These are phyloP conservation scores for Pleomassaria siparia DNA, from an alignment of 2,329 filamentous ascomycete species.

Conservation along the genomic window DNA sequence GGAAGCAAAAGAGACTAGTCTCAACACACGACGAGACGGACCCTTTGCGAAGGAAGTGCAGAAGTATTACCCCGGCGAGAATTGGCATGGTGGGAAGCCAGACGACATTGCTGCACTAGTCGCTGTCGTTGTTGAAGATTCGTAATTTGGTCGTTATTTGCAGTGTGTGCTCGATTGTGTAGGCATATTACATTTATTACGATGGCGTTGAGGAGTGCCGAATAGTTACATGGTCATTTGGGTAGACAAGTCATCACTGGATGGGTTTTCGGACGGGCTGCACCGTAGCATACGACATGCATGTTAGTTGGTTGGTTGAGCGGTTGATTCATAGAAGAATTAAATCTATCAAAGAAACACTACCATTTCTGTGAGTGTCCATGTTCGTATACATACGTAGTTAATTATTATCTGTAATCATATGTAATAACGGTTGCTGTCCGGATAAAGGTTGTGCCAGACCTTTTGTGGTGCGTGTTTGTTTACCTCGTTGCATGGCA, in stretches of 20 bases:
- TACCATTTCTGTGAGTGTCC: too few relatives aligned
- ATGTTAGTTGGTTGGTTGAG: too few relatives aligned
- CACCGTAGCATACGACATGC: too few relatives aligned
- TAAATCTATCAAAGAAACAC: too few relatives aligned
- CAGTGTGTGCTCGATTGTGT: too few relatives aligned
- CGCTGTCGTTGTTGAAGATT: slow-evolving; percentile 46
- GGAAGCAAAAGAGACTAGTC: slow-evolving; percentile 81
- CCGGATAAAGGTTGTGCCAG: too few relatives aligned
- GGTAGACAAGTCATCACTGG: not conserved
- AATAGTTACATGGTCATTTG: not conserved
- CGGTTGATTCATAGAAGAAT: too few relatives aligned
- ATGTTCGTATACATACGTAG: too few relatives aligned
- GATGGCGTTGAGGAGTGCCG: slow-evolving; percentile 21
- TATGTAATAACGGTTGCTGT: too few relatives aligned
- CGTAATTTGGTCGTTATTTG: slow-evolving; percentile 2
- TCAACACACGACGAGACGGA: slow-evolving; percentile 79
- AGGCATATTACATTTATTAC: slow-evolving; percentile 19
- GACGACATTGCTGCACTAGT: slow-evolving; percentile 93
- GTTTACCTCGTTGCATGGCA: slow-evolving; percentile 19
- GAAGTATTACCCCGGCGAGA: slow-evolving; percentile 80
- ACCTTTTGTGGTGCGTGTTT: slow-evolving; percentile 7
- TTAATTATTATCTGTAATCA: too few relatives aligned
- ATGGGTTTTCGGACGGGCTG: too few relatives aligned
- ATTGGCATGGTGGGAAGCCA: slow-evolving; percentile 88
- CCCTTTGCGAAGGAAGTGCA: slow-evolving; percentile 96